Percentiles rank a stretch among this genome's conserved stretches.
Conservation (phyloP, 257 asterid species). For the Primulina tabacum region DNA sequence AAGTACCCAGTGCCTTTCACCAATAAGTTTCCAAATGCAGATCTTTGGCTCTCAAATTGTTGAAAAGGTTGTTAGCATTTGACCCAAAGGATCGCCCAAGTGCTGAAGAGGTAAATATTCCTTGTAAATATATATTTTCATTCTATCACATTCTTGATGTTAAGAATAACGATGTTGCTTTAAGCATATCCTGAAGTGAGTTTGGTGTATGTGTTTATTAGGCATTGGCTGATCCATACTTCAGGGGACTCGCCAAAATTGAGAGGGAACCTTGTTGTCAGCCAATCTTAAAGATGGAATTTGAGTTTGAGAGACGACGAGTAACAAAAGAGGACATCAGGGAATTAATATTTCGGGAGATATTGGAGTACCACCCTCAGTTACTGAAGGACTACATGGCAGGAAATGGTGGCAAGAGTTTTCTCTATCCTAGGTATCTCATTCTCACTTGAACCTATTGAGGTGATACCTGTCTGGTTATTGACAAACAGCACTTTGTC, state of each 20-base stretch:
- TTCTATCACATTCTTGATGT: background rate
- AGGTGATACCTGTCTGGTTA: conserved; percentile 1
- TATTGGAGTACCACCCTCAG: conserved; percentile 84
- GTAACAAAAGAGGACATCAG: conserved; percentile 76
- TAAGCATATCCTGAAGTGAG: conserved; percentile 25
- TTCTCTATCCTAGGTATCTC: conserved; percentile 78
- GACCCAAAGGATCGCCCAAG: conserved; percentile 93
- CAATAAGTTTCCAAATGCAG: conserved; percentile 62
- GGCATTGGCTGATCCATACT: conserved; percentile 95
- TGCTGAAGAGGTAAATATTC: conserved; percentile 68
- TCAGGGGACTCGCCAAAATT: conserved; percentile 76
- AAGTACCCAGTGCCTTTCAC: conserved; percentile 56
- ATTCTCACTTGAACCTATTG: conserved; percentile 12
- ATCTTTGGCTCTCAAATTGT: conserved; percentile 64
- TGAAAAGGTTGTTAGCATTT: conserved; percentile 76
- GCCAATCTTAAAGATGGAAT: conserved; percentile 81
- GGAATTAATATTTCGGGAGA: conserved; percentile 76
- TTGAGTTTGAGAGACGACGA: conserved; percentile 83
- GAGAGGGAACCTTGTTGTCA: conserved; percentile 91
- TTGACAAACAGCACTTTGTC: conserved; percentile 2
- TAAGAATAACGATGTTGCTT: background rate
- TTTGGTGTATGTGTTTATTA: conserved; percentile 30
- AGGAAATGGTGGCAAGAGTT: conserved; percentile 65
- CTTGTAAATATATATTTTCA: background rate
- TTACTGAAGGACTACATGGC: conserved; percentile 77